Base-by-base conservation (phyloP, 306 rosid species). In the Cucurbita pepo region DNA sequence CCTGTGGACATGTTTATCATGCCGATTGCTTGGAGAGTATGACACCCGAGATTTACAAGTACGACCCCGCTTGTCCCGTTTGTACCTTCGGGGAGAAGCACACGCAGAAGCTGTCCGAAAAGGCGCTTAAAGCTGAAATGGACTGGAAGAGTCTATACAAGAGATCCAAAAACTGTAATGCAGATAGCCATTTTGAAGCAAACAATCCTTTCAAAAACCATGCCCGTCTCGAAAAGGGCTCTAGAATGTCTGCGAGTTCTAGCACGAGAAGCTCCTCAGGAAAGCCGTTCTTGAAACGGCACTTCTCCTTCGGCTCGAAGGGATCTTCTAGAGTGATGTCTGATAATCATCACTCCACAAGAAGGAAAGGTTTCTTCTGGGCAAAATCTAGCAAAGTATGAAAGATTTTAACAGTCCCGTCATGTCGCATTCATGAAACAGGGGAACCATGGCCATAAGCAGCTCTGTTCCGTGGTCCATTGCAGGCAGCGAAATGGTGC, bases 281-380 rank as follows among this genome's bases (percentile, higher is more conserved):
- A 25, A 88, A 81, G 88, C 91, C 96, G 38, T 87, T 93, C 81
- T 69, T 90, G 81, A 88, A 77, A 82, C 85, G 91, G 56, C 97
- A 87, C 82, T 91, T 93, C 79, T 87, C 98, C 15, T 88, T 93
- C 79, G 87, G 96, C 75, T 87, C 97, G 41, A 93, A 83, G 87
- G 73, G 97, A 37, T 79, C 89, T 63, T 79, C 89, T 67, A 85
- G 86, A 75, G 41, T 56, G 82, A 45, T 81, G 71, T 55, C 82
- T 38, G 91, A 88, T 57, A 88, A 76, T 74, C 88, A 76, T 37
- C 88, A 76, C 37, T 69, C 88, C 30, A 37, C 84, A 41, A 80
- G 84, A 80, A 93, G 87, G 87, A 93, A 87, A 80, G 97, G 98
- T 40, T 90, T 90, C 87, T 93, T 93, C 86, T 90, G 98, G 98